A percentile compares a stretch with the other conserved stretches of the same genome.
Conservation (phyloP, 345 rosid species). For the Lenwebbia sp. region DNA sequence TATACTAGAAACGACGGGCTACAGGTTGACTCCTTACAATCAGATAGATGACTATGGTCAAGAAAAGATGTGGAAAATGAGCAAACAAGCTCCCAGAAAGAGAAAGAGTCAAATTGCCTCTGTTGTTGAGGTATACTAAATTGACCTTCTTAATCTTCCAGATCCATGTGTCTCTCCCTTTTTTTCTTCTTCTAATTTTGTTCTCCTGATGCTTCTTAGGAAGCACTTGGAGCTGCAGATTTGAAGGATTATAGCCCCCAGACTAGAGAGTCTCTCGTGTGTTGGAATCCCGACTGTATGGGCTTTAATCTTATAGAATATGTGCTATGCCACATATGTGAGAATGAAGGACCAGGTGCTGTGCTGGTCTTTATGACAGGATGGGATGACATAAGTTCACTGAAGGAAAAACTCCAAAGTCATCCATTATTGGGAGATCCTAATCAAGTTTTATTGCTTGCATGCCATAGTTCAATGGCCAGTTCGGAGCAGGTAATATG, state of each 20-base stretch:
- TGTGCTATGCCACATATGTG: conserved; percentile 55
- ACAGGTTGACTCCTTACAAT: conserved; percentile 61
- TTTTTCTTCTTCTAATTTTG: conserved; percentile 1
- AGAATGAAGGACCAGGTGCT: conserved; percentile 72
- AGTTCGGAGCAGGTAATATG: conserved; percentile 78
- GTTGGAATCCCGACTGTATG: conserved; percentile 91
- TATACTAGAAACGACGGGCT: conserved; percentile 65
- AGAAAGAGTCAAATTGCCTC: conserved; percentile 84
- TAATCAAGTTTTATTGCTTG: conserved; percentile 52
- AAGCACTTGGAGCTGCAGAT: conserved; percentile 63
- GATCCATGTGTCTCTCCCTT: background rate
- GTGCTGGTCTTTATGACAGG: conserved; percentile 92
- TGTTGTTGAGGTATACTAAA: conserved; percentile 60
- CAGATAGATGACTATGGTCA: conserved; percentile 93
- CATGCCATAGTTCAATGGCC: conserved; percentile 98
- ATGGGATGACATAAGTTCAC: conserved; percentile 87
- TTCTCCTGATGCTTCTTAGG: conserved; percentile 27
- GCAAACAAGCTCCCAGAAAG: conserved; percentile 72
- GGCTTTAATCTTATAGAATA: conserved; percentile 87
- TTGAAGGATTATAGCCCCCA: conserved; percentile 43
- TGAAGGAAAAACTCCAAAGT: conserved; percentile 71
- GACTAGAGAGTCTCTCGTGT: conserved; percentile 63
- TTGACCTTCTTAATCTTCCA: background rate
- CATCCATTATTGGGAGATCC: conserved; percentile 72
- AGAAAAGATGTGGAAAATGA: conserved; percentile 80